These are phyloP conservation scores for Gnaphalium uliginosum DNA, from an alignment of 129 eudicot species.

Conservation along the genomic window DNA sequence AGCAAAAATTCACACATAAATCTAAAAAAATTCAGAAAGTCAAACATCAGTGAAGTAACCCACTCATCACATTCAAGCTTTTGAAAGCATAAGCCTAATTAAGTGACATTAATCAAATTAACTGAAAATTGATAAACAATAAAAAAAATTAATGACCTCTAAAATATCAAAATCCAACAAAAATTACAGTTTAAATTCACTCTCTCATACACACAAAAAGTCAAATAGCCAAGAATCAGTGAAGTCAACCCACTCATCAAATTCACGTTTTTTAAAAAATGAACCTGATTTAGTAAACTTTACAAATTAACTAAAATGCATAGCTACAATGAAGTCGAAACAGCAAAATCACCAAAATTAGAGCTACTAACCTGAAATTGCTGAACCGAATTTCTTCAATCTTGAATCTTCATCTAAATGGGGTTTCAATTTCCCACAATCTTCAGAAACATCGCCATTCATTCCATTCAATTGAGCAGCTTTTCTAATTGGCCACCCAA, in stretches of 20 bases:
- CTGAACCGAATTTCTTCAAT: conserved; percentile 43
- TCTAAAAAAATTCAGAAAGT: neutral
- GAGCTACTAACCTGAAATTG: conserved; percentile 51
- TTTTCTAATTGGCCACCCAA: conserved; percentile 82
- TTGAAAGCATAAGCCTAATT: too few species aligned
- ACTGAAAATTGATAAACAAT: too few species aligned
- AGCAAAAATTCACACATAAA: neutral
- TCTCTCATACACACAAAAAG: neutral
- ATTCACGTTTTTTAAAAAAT: neutral
- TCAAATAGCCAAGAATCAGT: too few species aligned
- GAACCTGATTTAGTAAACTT: too few species aligned
- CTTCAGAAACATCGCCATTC: conserved; percentile 40
- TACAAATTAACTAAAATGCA: neutral
- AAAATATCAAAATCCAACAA: too few species aligned
- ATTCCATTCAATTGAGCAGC: conserved; percentile 39
- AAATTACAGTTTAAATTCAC: neutral
- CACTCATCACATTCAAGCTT: neutral
- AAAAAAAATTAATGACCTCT: neutral
- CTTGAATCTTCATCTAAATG: conserved; percentile 33
- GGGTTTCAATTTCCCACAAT: conserved; percentile 30
- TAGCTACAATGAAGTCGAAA: neutral
- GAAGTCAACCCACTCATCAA: neutral
- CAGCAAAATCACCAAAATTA: neutral
- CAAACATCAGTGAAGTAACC: neutral
- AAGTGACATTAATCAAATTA: neutral